Evolutionary conservation across 2,329 filamentous ascomycete species (phyloP).

Genomic region (Purpureocillium takamizusanense): DNA sequence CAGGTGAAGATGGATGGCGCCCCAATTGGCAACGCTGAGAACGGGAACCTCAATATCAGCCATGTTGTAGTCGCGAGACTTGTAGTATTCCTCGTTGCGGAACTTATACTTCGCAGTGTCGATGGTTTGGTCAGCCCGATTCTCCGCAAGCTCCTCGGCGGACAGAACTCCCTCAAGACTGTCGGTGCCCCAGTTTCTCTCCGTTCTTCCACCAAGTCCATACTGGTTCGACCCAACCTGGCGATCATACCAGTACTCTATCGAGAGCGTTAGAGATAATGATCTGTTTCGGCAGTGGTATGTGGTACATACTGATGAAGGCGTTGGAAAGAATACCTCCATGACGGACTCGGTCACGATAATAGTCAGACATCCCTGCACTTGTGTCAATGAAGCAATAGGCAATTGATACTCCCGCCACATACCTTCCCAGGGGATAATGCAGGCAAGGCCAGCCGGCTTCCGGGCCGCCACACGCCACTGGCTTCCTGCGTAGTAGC

Average conservation of each 20-base stretch:
- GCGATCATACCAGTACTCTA: slow-evolving; percentile 3
- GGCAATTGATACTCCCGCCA: too few relatives aligned
- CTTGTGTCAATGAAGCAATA: too few relatives aligned
- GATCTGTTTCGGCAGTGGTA: too few relatives aligned
- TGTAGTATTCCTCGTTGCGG: slow-evolving; percentile 55
- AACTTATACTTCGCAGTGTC: slow-evolving; percentile 30
- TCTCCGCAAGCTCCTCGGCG: slow-evolving; percentile 41
- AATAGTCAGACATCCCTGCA: slow-evolving; percentile 37
- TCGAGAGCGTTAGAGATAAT: slow-evolving; percentile 8
- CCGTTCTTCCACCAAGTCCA: slow-evolving; percentile 40
- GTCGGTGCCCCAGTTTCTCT: slow-evolving; percentile 43
- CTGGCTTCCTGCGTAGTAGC: slow-evolving; percentile 34
- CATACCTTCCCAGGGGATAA: slow-evolving; percentile 15
- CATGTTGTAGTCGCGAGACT: slow-evolving; percentile 55
- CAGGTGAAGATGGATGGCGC: slow-evolving; percentile 59
- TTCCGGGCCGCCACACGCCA: slow-evolving; percentile 36
- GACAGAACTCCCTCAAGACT: slow-evolving; percentile 51
- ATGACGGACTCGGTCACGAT: slow-evolving; percentile 49
- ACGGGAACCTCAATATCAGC: slow-evolving; percentile 59
- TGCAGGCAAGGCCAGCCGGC: slow-evolving; percentile 29
- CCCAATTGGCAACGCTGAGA: slow-evolving; percentile 62
- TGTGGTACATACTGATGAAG: slow-evolving; percentile 35
- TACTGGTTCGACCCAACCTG: slow-evolving; percentile 51
- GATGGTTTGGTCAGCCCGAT: slow-evolving; percentile 16
- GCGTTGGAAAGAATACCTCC: slow-evolving; percentile 51